Conservation (phyloP, 2,329 filamentous ascomycete genomes). For the Stagonosporopsis tanaceti region DNA sequence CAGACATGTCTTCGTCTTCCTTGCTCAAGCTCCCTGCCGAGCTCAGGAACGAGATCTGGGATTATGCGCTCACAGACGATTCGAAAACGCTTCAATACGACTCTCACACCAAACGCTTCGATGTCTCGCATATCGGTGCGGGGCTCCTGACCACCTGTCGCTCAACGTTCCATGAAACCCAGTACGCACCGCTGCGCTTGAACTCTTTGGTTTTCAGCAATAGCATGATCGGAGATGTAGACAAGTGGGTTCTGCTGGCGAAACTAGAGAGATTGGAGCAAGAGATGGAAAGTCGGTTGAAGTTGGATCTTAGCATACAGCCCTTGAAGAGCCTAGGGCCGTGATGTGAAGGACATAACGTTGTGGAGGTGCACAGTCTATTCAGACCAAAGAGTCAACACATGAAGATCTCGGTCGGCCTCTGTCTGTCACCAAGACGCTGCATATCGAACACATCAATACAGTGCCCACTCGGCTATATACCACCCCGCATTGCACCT, state of each 20-base stretch:
- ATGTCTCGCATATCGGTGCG: slow-evolving; percentile 20
- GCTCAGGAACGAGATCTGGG: slow-evolving; percentile 1
- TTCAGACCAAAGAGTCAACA: not conserved
- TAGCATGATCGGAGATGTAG: not conserved
- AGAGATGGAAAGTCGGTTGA: not conserved
- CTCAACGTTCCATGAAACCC: slow-evolving; percentile 22
- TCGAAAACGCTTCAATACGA: not conserved
- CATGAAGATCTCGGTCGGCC: not conserved
- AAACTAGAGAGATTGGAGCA: not conserved
- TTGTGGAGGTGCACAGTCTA: not conserved
- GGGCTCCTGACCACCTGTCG: slow-evolving; percentile 26
- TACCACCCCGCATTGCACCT: slow-evolving; percentile 11
- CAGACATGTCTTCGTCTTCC: not conserved
- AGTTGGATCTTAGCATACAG: not conserved
- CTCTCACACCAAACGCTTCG: slow-evolving; percentile 14
- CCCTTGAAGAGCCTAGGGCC: not conserved
- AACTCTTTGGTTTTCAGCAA: not conserved
- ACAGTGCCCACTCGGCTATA: slow-evolving; percentile 1
- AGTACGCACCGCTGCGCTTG: slow-evolving; percentile 18
- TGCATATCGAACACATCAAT: not conserved
- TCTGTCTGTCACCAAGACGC: not conserved
- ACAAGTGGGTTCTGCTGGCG: not conserved
- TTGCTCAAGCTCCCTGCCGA: slow-evolving; percentile 5
- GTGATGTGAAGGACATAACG: too few species aligned
- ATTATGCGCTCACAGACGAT: slow-evolving; percentile 1